These are phyloP conservation scores for Verticillium albo-atrum DNA, from an alignment of 2,329 filamentous ascomycete genomes.

Conservation along the genomic window DNA sequence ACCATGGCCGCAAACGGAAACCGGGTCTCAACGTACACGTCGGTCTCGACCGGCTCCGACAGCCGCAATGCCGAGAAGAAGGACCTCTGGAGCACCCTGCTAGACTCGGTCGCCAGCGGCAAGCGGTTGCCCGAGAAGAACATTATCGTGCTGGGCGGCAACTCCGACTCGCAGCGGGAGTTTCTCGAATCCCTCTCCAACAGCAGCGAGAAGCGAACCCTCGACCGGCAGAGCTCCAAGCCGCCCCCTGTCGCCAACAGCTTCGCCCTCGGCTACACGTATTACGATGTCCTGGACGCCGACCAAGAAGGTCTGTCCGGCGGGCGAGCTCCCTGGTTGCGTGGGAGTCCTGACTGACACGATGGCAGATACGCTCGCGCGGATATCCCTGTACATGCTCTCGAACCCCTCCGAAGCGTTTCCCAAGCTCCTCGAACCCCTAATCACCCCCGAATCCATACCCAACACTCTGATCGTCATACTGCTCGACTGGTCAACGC, in stretches of 20 bases:
- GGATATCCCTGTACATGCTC: constrained; percentile 83
- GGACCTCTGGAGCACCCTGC: constrained; percentile 92
- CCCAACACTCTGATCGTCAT: constrained; percentile 85
- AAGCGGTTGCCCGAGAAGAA: constrained; percentile 91
- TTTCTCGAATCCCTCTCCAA: constrained; percentile 66
- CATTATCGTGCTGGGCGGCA: constrained; percentile 77
- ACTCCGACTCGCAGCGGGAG: constrained; percentile 76
- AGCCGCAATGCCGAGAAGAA: constrained; percentile 67
- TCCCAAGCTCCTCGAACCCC: constrained; percentile 74
- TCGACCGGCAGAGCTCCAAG: constrained; percentile 52
- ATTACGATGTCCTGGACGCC: constrained; percentile 88
- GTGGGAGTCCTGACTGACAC: neutral
- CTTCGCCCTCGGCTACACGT: constrained; percentile 91
- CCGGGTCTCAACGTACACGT: constrained; percentile 55
- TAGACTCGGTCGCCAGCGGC: constrained; percentile 84
- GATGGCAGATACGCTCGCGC: constrained; percentile 72
- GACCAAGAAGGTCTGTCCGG: constrained; percentile 74
- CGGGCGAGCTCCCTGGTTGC: neutral
- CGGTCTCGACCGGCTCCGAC: constrained; percentile 48
- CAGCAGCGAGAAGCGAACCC: constrained; percentile 46
- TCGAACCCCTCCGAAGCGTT: constrained; percentile 82
- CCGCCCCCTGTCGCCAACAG: constrained; percentile 81
- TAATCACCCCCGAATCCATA: constrained; percentile 78
- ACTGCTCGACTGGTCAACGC: constrained; percentile 92
- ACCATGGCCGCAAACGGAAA: constrained; percentile 49